Conservation (phyloP, 2,329 filamentous ascomycete genomes). For the Ophiostoma sp. region DNA sequence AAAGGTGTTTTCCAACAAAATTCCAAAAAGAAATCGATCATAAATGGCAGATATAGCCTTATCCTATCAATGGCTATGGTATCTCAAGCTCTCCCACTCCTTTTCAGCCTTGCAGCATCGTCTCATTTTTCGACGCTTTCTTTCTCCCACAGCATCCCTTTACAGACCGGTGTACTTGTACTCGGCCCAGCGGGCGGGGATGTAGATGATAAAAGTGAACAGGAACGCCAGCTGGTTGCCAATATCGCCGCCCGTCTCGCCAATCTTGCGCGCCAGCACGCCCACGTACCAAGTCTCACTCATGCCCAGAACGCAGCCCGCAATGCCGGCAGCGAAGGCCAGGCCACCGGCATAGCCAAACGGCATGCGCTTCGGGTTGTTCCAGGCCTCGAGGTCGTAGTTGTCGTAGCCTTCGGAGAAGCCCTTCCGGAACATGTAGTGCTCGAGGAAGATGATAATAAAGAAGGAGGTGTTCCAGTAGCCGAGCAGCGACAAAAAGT, state of each 20-base stretch:
- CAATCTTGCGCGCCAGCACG: slow-evolving; percentile 46
- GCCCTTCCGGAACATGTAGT: slow-evolving; percentile 49
- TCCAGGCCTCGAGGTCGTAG: slow-evolving; percentile 53
- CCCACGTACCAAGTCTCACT: slow-evolving; percentile 57
- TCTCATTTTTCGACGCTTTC: not conserved
- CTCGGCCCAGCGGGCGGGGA: slow-evolving; percentile 52
- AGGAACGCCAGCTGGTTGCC: slow-evolving; percentile 55
- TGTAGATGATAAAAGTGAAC: slow-evolving; percentile 49
- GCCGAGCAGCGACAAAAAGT: slow-evolving; percentile 50
- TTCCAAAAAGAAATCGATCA: not conserved
- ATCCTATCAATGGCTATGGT: not conserved
- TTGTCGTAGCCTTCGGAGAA: slow-evolving; percentile 37
- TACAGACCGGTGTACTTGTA: slow-evolving; percentile 46
- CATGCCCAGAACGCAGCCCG: slow-evolving; percentile 59
- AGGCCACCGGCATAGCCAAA: slow-evolving; percentile 45
- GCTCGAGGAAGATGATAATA: slow-evolving; percentile 49
- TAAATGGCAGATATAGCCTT: not conserved
- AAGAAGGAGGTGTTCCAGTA: slow-evolving; percentile 54
- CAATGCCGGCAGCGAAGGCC: slow-evolving; percentile 48
- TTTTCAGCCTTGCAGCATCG: not conserved
- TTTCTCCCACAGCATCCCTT: not conserved
- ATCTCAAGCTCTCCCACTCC: not conserved
- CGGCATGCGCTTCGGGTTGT: slow-evolving; percentile 46
- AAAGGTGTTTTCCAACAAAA: not conserved
- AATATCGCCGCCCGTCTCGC: slow-evolving; percentile 48